Conservation (phyloP, 176 grass and related monocot genomes). For the Ananas comosus region DNA sequence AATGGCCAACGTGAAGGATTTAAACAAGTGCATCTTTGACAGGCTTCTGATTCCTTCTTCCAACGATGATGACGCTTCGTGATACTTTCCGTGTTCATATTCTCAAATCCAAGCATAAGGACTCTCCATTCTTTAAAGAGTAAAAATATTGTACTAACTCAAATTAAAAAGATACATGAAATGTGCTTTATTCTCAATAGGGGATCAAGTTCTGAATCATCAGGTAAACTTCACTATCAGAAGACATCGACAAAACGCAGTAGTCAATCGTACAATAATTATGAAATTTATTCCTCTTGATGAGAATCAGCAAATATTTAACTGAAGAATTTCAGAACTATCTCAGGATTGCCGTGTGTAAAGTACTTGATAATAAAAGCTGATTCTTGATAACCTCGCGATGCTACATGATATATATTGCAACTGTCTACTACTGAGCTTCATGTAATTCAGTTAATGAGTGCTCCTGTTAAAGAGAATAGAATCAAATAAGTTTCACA, state of each 20-base stretch:
- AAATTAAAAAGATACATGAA: neutral
- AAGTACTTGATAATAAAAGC: neutral
- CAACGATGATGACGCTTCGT: neutral
- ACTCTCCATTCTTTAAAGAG: constrained; percentile 2
- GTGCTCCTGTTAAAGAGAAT: neutral
- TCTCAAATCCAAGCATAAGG: constrained; percentile 9
- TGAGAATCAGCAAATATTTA: neutral
- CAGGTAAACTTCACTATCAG: neutral
- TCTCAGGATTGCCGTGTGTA: neutral
- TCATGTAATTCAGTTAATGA: neutral
- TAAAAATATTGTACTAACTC: neutral
- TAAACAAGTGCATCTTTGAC: constrained; percentile 1
- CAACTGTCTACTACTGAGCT: no score
- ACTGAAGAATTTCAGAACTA: neutral
- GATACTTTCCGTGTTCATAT: neutral
- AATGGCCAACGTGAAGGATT: neutral
- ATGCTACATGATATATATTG: no score
- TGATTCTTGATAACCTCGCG: neutral
- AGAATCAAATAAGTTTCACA: neutral
- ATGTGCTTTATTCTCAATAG: neutral
- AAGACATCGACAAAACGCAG: no score
- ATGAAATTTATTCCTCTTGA: neutral
- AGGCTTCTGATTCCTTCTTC: constrained; percentile 5
- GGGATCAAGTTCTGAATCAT: neutral
- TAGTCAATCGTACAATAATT: neutral